Evolutionary conservation across 768 basidiomycete genomes (phyloP), one percentile per base, ranked within the genome.

Genomic region (Suillus ampliporus): DNA sequence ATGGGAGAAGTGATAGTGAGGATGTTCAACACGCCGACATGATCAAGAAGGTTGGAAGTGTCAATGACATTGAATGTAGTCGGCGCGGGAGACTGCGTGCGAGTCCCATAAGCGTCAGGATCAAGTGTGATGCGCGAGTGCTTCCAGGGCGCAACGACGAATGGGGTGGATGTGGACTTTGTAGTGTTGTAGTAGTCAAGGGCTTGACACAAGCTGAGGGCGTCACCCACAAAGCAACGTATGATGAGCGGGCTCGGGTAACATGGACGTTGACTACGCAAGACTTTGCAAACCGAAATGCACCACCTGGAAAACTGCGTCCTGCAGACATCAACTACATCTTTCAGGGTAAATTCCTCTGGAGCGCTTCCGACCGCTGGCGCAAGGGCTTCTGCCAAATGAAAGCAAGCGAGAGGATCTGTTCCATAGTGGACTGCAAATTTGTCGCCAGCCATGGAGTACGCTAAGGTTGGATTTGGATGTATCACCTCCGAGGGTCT

Each of bases 141-240:
- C 28, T 53, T 68, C 76, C 76, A 77, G 0, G 68, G 69, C 4
- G 67, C 67, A 37, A 23, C 58, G 37, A 38, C 31, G 35, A 73
- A 44, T 4, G 70, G 67, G 11, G 71, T 77, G 54, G 38, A 46
- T 13, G 63, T 43, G 26, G 6, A 37, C 5, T 62, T 57, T 1
- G 9, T 62, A 15, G 57, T 54, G n/a, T 64, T 61, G 44, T 61
- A 51, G 57, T 66, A 61, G 1, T 44, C 28, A 44, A 75, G 59
- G 10, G 74, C 76, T 13, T 66, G 66, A 47, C 74, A 76, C 14
- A 77, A 57, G 64, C 64, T 68, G 48, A 74, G 44, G 15, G 62
- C 74, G 2, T 75, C 74, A 6, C 74, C 76, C 58, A 60, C 68
- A 37, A 76, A 76, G 61, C 76, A 64, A 21, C 74, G 72, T 38